Conservation (phyloP, 257 asterid species). For the Penstemon eatonii region DNA sequence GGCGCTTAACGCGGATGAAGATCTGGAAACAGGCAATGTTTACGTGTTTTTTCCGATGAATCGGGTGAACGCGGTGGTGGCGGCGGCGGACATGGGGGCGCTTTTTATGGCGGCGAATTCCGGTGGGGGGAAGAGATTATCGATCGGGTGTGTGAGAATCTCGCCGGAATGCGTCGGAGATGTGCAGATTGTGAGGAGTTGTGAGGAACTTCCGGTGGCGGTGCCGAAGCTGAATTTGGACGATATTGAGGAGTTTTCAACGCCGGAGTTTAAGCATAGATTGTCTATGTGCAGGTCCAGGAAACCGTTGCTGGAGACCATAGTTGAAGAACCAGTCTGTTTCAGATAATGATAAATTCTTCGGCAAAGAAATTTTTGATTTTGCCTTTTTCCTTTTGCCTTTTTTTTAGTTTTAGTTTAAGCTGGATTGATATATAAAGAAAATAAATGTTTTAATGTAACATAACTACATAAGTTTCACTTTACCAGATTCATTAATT, state of each 20-base stretch:
- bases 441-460: no score
- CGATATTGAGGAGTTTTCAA: constrained; percentile 33
- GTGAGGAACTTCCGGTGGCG: neutral
- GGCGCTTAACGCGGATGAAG: constrained; percentile 52
- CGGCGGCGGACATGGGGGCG: constrained; percentile 45
- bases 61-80: constrained; percentile 45
- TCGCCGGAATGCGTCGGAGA: constrained; percentile 36
- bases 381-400: no score
- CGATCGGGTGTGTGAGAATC: constrained; percentile 34
- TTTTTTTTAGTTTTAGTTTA: no score
- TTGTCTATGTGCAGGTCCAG: constrained; percentile 48
- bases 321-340: constrained; percentile 19
- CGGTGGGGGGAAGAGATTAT: constrained; percentile 35
- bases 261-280: constrained; percentile 37
- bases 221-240: constrained; percentile 43
- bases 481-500: no score
- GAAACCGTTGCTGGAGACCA: constrained; percentile 59
- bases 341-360: neutral
- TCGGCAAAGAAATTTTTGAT: no score
- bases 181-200: neutral
- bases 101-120: constrained; percentile 43
- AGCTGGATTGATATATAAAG: no score
- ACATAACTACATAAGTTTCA: no score
- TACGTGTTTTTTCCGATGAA: constrained; percentile 59
- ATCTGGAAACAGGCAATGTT: constrained; percentile 45